Conservation (phyloP, 2,329 filamentous ascomycete genomes). For the Xylariaceae sp. region DNA sequence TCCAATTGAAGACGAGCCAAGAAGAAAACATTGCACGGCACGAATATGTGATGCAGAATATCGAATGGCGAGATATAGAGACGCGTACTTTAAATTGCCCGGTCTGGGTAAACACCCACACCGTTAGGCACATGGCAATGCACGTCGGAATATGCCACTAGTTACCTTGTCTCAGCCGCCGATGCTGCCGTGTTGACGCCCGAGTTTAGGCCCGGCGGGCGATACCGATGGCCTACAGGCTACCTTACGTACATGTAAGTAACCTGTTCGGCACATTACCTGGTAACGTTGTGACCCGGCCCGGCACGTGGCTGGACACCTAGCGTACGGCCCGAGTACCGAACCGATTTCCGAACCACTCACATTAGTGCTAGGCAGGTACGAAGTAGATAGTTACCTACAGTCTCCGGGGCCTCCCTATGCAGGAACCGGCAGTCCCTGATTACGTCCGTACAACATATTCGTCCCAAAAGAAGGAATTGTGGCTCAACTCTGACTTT, state of each 20-base stretch:
- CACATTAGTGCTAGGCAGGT: too few species aligned
- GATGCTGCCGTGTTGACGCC: neutral
- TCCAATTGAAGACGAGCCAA: neutral
- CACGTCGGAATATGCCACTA: neutral
- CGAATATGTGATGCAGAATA: neutral
- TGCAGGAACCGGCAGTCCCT: too few species aligned
- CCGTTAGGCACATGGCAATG: neutral
- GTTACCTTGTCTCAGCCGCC: neutral
- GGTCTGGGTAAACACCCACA: neutral
- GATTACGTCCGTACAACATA: too few species aligned
- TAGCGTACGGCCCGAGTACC: neutral
- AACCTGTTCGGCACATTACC: neutral
- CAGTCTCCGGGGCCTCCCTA: too few species aligned
- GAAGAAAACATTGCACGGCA: neutral
- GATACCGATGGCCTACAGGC: neutral
- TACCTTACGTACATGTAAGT: neutral
- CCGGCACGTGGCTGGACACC: neutral
- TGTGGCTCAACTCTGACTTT: too few species aligned
- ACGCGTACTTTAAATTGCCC: neutral
- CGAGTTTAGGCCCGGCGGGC: neutral
- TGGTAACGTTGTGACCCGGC: neutral
- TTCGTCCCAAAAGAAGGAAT: too few species aligned
- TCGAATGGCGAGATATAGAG: neutral
- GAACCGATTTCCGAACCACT: conserved; percentile 1
- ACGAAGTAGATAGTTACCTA: too few species aligned